A percentile compares a stretch with the other conserved stretches of the same genome.
Conservation (phyloP, 2,329 filamentous ascomycete species). For the Kalaharituber pfeilii region DNA sequence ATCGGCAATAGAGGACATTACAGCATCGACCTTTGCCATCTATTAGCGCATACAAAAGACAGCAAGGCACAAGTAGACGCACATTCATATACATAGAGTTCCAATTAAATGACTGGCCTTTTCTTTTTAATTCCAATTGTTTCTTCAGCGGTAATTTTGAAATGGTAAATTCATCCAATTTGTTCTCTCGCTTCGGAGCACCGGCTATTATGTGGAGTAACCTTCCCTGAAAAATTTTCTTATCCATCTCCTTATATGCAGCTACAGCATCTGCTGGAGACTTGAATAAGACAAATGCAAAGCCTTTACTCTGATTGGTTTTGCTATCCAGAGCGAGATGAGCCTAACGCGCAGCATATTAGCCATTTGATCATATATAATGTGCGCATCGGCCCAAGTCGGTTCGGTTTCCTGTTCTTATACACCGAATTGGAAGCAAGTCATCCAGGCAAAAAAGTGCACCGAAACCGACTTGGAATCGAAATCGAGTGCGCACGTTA, state of each 20-base stretch:
- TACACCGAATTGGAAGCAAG: no score
- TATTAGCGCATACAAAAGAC: background rate
- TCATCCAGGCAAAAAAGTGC: background rate
- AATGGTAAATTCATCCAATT: slow-evolving; percentile 72
- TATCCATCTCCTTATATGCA: slow-evolving; percentile 66
- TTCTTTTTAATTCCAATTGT: slow-evolving; percentile 68
- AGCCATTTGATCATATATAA: slow-evolving; percentile 4
- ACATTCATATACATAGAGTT: slow-evolving; percentile 99
- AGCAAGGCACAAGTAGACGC: slow-evolving; percentile 16
- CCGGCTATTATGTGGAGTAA: slow-evolving; percentile 80
- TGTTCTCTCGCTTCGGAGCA: slow-evolving; percentile 60
- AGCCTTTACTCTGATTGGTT: slow-evolving; percentile 65
- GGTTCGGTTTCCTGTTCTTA: no score
- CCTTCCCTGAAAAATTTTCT: slow-evolving; percentile 77
- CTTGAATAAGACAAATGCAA: slow-evolving; percentile 67
- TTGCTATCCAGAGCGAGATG: slow-evolving; percentile 61
- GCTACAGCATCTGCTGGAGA: slow-evolving; percentile 55
- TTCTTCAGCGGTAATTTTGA: slow-evolving; percentile 88
- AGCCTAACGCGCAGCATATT: slow-evolving; percentile 39
- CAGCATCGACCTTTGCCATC: slow-evolving; percentile 46
- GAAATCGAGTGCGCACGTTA: no score
- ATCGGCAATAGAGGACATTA: slow-evolving; percentile 74
- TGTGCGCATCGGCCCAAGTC: no score
- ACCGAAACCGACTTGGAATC: no score
- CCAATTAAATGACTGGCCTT: slow-evolving; percentile 83